A percentile compares a stretch with the other conserved stretches of the same genome.
Evolutionary conservation across 2,329 filamentous ascomycete species (phyloP).

Genomic region (Magnaporthiopsis incrustans): DNA sequence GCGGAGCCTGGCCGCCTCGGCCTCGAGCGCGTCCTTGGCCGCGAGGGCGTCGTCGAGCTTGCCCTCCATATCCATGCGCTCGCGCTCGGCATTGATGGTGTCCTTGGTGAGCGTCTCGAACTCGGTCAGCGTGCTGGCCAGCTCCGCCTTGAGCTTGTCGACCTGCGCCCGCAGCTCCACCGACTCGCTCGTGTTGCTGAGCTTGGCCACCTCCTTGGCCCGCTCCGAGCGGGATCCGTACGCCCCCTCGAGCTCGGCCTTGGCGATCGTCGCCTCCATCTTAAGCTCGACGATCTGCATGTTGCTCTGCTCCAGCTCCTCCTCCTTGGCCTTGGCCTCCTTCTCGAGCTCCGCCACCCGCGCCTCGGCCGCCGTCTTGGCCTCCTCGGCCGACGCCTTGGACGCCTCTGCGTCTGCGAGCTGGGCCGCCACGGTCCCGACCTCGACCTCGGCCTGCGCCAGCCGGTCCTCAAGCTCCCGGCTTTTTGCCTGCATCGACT

Average conservation of each 20-base stretch:
- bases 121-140: constrained; percentile 41
- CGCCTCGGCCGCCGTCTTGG: constrained; percentile 20
- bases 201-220: constrained; percentile 47
- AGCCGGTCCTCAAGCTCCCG: constrained; percentile 30
- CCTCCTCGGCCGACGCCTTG: constrained; percentile 19
- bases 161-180: constrained; percentile 39
- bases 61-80: constrained; percentile 38
- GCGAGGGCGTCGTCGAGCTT: constrained; percentile 33
- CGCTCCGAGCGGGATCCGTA: constrained; percentile 52
- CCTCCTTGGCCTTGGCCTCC: constrained; percentile 40
- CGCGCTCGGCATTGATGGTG: constrained; percentile 40
- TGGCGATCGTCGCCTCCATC: constrained; percentile 52
- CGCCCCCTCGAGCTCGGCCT: constrained; percentile 54
- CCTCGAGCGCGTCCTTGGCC: constrained; percentile 27
- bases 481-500: constrained; percentile 33
- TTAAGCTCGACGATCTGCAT: constrained; percentile 49
- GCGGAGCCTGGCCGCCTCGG: constrained; percentile 27
- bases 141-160: constrained; percentile 41
- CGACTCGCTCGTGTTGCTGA: constrained; percentile 40
- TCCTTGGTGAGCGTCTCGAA: constrained; percentile 46
- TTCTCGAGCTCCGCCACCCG: constrained; percentile 9
- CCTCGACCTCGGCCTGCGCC: constrained; percentile 27
- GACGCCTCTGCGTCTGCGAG: constrained; percentile 19
- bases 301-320: constrained; percentile 42
- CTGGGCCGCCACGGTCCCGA: constrained; percentile 29